A percentile compares a stretch with the other conserved stretches of the same genome.
These are phyloP conservation scores for Naganishia liquefaciens DNA, from an alignment of 1,284 basidiomycete genomes.

Conservation along the genomic window DNA sequence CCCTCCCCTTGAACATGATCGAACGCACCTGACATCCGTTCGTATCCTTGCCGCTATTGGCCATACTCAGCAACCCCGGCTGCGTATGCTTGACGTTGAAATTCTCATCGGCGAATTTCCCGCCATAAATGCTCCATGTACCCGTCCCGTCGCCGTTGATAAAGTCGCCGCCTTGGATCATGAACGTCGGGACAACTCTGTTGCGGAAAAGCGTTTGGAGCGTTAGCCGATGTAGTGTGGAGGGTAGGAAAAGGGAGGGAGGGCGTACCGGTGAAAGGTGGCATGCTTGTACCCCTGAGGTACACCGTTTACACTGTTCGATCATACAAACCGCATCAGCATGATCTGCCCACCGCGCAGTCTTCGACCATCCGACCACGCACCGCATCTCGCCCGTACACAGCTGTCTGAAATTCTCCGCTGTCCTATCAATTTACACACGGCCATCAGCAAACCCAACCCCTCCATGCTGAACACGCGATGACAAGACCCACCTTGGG, in stretches of 20 bases:
- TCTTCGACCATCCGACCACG: slow-evolving; percentile 28
- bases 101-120: slow-evolving; percentile 93
- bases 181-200: slow-evolving; percentile 55
- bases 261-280: slow-evolving; percentile 80
- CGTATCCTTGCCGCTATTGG: slow-evolving; percentile 59
- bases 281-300: slow-evolving; percentile 87
- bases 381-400: slow-evolving; percentile 94
- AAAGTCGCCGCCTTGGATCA: slow-evolving; percentile 90
- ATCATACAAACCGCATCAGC: not conserved
- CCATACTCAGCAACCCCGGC: slow-evolving; percentile 84
- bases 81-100: slow-evolving; percentile 85
- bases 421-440: slow-evolving; percentile 63
- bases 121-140: slow-evolving; percentile 90
- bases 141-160: slow-evolving; percentile 90
- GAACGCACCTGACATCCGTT: slow-evolving; percentile 79
- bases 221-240: slow-evolving; percentile 29
- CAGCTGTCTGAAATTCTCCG: slow-evolving; percentile 95
- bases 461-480: not conserved
- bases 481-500: slow-evolving; percentile 68
- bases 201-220: not conserved
- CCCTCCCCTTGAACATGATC: not conserved
- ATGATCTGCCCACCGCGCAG: not conserved
- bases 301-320: slow-evolving; percentile 70
- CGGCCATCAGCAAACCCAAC: not conserved
- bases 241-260: slow-evolving; percentile 5